These are phyloP conservation scores for Sporobolomyces pararoseus DNA, from an alignment of 768 basidiomycete species.

Conservation along the genomic window DNA sequence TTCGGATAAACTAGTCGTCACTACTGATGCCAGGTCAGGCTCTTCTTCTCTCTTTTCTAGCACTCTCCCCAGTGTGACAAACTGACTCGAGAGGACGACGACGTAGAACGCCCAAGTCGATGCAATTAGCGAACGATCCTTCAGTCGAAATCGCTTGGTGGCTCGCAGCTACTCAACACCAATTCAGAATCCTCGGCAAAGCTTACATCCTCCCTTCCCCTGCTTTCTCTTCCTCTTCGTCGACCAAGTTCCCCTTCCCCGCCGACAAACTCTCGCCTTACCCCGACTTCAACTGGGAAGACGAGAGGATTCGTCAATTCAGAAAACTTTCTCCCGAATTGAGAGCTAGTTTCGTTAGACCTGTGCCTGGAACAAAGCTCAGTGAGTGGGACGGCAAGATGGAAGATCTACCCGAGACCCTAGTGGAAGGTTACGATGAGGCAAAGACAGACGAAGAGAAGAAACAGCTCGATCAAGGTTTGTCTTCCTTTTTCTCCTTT, in stretches of 20 bases:
- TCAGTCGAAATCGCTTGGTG: constrained; percentile 70
- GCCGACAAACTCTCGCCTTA: constrained; percentile 42
- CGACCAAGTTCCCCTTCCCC: constrained; percentile 48
- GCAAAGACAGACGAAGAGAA: constrained; percentile 51
- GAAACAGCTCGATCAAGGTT: constrained; percentile 38
- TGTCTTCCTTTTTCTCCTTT: background rate
- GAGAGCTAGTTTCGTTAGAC: constrained; percentile 70
- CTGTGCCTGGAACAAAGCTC: constrained; percentile 61
- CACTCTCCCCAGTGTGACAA: too few species aligned
- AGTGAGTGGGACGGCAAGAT: constrained; percentile 57
- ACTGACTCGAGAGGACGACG: too few species aligned
- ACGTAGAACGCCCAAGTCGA: constrained; percentile 39
- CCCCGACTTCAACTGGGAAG: constrained; percentile 59
- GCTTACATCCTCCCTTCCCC: constrained; percentile 60
- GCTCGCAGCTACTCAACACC: constrained; percentile 63
- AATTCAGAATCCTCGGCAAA: constrained; percentile 66
- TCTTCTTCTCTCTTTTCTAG: too few species aligned
- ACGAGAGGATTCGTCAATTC: constrained; percentile 61
- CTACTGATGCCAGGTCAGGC: constrained; percentile 32
- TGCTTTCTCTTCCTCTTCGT: constrained; percentile 47
- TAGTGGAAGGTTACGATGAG: constrained; percentile 55
- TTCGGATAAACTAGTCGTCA: constrained; percentile 36
- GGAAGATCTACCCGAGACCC: constrained; percentile 60
- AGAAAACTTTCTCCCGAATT: constrained; percentile 58
- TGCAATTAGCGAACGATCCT: constrained; percentile 32